phyloP scores from a whole-genome alignment of 176 grass and related monocot genomes.

The Triticum turgidum region DNA sequence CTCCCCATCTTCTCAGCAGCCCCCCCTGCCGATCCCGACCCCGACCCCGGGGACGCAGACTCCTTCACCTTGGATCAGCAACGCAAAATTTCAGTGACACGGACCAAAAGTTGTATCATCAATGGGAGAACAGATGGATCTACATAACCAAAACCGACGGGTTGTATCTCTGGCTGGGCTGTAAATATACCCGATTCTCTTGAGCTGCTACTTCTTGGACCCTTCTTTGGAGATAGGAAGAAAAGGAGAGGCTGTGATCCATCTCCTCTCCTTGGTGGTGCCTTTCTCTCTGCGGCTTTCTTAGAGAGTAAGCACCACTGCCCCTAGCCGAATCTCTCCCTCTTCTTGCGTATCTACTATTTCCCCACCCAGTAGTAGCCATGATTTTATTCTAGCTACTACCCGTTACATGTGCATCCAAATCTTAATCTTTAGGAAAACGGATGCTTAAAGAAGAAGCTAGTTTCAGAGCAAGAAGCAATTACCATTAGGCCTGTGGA shows the following conservation, averaged over 20 bases:
- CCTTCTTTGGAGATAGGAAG: background rate
- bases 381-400: slow-evolving; percentile 24
- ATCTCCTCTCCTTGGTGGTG: background rate
- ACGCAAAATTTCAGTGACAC: background rate
- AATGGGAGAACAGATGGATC: slow-evolving; percentile 15
- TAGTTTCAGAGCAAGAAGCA: slow-evolving; percentile 1
- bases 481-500: slow-evolving; percentile 48
- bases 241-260: background rate
- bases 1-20: slow-evolving; percentile 43
- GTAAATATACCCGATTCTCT: background rate
- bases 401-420: background rate
- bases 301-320: background rate
- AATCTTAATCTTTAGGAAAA: slow-evolving; percentile 13
- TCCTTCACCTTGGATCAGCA: slow-evolving; percentile 24
- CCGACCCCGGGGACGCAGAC: background rate
- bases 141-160: background rate
- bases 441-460: background rate
- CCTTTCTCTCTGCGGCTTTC: background rate
- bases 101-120: slow-evolving; percentile 6
- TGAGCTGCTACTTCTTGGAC: background rate
- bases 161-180: background rate
- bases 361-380: background rate
- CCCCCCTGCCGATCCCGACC: background rate
- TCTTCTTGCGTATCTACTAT: slow-evolving; percentile 18
- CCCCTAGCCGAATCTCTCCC: background rate